Conservation (phyloP, 306 rosid species). For the Coriaria nepalensis region DNA sequence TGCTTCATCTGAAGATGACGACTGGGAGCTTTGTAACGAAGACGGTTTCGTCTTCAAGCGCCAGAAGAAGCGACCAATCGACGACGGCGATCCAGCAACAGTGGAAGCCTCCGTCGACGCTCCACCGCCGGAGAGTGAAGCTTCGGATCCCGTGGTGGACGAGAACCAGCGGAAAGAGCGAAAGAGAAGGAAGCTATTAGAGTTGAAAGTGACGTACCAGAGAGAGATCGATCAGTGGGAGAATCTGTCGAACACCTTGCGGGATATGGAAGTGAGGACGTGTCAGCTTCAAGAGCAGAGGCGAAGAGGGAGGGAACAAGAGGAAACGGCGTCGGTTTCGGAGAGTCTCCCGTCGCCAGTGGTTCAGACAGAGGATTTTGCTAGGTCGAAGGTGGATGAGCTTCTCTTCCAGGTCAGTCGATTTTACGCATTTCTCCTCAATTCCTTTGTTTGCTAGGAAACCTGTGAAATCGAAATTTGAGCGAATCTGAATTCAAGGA, state of each 20-base stretch:
- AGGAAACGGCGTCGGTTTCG: background rate
- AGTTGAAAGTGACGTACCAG: constrained; percentile 9
- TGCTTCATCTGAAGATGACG: constrained; percentile 1
- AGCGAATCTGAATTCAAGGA: too few species aligned
- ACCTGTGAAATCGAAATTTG: background rate
- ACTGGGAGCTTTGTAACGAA: constrained; percentile 15
- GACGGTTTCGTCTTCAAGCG: constrained; percentile 17
- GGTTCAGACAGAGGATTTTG: constrained; percentile 1
- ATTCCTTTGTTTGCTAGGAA: background rate
- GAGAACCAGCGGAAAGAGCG: constrained; percentile 13
- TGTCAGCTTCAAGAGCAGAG: constrained; percentile 9
- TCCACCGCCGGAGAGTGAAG: constrained; percentile 4
- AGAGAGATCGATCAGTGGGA: constrained; percentile 18
- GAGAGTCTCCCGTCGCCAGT: background rate
- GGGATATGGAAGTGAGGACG: constrained; percentile 12
- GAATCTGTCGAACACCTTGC: constrained; percentile 14
- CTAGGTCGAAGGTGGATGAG: constrained; percentile 8
- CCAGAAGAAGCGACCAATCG: constrained; percentile 9
- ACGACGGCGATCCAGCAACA: constrained; percentile 4
- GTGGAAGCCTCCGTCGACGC: background rate
- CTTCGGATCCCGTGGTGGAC: constrained; percentile 4
- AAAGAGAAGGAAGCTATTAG: constrained; percentile 10
- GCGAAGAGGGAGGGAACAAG: background rate
- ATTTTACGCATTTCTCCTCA: background rate
- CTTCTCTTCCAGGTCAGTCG: constrained; percentile 11